Conservation (phyloP, 2,329 filamentous ascomycete genomes). For the Claviceps purpurea region DNA sequence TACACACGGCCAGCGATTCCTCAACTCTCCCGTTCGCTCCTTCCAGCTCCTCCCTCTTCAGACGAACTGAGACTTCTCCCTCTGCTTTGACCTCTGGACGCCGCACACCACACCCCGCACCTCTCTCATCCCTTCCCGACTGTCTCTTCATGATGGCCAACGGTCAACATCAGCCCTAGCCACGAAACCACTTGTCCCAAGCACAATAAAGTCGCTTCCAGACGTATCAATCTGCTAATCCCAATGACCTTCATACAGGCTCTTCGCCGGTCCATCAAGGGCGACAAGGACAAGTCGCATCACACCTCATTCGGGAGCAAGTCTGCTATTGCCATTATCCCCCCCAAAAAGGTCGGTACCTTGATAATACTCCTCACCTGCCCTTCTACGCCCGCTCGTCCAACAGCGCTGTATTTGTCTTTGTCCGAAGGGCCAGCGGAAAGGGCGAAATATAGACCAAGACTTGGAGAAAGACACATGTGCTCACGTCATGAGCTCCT, state of each 20-base stretch:
- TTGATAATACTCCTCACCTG: neutral
- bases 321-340: conserved; percentile 75
- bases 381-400: neutral
- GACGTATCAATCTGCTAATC: conserved; percentile 20
- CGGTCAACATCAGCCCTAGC: neutral
- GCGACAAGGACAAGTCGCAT: conserved; percentile 67
- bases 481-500: neutral
- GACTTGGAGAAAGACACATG: neutral
- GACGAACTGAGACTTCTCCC: neutral
- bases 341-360: conserved; percentile 72
- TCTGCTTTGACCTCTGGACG: neutral
- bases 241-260: conserved; percentile 43
- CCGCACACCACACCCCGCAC: neutral
- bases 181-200: neutral
- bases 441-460: neutral
- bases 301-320: conserved; percentile 65
- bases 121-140: neutral
- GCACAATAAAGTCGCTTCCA: neutral
- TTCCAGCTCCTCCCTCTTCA: conserved; percentile 6
- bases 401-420: neutral
- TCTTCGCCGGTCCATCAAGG: conserved; percentile 79
- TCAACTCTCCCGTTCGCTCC: conserved; percentile 4
- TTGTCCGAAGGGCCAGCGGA: neutral
- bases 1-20: neutral
- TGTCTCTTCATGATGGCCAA: neutral